Evolutionary conservation across 169 alveolate genomes (phyloP).

Genomic region (Eimeria maxima): DNA sequence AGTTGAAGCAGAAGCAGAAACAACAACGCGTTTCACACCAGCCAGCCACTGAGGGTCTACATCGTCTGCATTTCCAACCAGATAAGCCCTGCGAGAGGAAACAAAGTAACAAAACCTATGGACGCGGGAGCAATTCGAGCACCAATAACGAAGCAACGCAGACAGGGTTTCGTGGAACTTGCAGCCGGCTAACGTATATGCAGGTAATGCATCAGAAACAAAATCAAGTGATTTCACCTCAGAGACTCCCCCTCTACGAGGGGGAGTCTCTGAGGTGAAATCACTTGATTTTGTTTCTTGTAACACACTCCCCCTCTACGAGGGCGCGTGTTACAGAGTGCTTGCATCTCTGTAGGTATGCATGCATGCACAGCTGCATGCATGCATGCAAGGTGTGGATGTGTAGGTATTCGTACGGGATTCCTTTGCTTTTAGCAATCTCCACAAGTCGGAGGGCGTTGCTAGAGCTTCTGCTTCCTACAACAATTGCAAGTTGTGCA

Average conservation of each 20-base stretch:
- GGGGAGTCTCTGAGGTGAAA: too few species aligned
- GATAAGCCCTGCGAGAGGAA: slow-evolving; percentile 83
- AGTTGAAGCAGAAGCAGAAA: slow-evolving; percentile 92
- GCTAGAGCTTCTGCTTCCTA: slow-evolving; percentile 90
- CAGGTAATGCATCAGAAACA: too few species aligned
- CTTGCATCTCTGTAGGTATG: not conserved
- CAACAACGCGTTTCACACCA: slow-evolving; percentile 86
- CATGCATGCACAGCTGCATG: not conserved
- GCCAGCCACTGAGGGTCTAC: slow-evolving; percentile 86
- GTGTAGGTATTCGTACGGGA: not conserved
- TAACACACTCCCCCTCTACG: too few species aligned
- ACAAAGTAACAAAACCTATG: not conserved
- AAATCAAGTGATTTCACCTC: too few species aligned
- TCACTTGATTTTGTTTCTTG: too few species aligned
- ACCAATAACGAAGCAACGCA: too few species aligned
- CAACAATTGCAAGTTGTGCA: slow-evolving; percentile 87
- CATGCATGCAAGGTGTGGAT: not conserved
- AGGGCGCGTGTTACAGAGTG: too few species aligned
- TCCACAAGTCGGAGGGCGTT: slow-evolving; percentile 90
- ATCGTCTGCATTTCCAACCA: slow-evolving; percentile 86
- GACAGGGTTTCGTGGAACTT: too few species aligned
- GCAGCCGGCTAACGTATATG: too few species aligned
- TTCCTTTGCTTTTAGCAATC: slow-evolving; percentile 80
- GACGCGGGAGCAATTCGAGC: too few species aligned
- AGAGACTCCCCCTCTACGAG: too few species aligned